Percentiles rank a stretch among this genome's conserved stretches.
Evolutionary conservation across 1,284 basidiomycete species (phyloP).

Genomic region (Ustilago trichophora): DNA sequence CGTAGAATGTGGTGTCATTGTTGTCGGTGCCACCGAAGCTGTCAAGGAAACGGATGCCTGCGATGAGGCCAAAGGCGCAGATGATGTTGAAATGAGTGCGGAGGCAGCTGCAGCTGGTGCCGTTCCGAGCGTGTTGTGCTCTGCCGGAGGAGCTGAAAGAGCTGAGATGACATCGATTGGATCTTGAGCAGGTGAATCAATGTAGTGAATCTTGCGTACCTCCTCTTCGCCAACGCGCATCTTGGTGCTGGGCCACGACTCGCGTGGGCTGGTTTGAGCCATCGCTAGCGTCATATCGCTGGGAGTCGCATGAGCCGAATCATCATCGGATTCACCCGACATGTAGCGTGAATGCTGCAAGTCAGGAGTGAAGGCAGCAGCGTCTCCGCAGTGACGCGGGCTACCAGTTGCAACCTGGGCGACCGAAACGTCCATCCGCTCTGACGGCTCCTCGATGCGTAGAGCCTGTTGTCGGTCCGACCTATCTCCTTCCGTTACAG

Average conservation of each 20-base stretch:
- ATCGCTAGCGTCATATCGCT: conserved; percentile 16
- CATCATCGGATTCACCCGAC: conserved; percentile 43
- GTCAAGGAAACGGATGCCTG: too few relatives aligned
- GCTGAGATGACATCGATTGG: not conserved
- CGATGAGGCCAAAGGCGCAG: too few relatives aligned
- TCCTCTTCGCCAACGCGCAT: conserved; percentile 25
- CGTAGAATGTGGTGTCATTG: too few relatives aligned
- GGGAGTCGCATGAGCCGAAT: conserved; percentile 38
- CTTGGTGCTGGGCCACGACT: conserved; percentile 9
- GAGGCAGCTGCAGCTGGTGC: not conserved
- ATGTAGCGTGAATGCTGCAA: conserved; percentile 25
- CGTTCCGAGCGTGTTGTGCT: too few relatives aligned
- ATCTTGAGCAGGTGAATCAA: conserved; percentile 27
- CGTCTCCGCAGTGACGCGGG: conserved; percentile 1
- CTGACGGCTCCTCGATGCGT: not conserved
- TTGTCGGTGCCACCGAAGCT: not conserved
- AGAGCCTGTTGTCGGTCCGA: too few relatives aligned
- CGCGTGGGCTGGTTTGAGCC: conserved; percentile 1
- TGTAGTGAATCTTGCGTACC: conserved; percentile 40
- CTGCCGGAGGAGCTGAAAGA: not conserved
- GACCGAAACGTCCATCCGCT: conserved; percentile 18
- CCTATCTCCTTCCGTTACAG: too few relatives aligned
- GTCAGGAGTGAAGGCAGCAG: conserved; percentile 26
- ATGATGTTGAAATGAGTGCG: not conserved
- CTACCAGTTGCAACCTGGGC: conserved; percentile 1